A percentile compares a stretch with the other conserved stretches of the same genome.
Evolutionary conservation across 129 eudicot species (phyloP).

Genomic region (Pulicaria dysenterica): DNA sequence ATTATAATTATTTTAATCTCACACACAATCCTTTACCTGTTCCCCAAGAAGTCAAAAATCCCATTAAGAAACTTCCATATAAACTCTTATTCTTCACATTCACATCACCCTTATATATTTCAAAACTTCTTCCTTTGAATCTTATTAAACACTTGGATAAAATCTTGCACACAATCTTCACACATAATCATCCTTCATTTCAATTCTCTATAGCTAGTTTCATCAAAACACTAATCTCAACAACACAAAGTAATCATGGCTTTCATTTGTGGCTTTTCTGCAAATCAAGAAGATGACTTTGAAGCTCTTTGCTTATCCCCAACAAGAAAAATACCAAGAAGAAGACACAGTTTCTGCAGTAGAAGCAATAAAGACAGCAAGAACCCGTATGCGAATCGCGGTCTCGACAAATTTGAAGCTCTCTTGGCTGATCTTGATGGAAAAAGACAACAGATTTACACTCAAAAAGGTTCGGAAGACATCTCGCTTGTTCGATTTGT

Average conservation of each 20-base stretch:
- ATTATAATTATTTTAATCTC: background rate
- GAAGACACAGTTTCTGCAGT: slow-evolving; percentile 42
- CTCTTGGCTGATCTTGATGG: slow-evolving; percentile 54
- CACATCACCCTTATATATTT: slow-evolving; percentile 22
- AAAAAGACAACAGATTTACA: slow-evolving; percentile 48
- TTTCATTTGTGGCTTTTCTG: slow-evolving; percentile 44
- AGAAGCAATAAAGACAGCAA: slow-evolving; percentile 45
- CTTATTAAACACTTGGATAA: slow-evolving; percentile 27
- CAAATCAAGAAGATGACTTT: slow-evolving; percentile 34
- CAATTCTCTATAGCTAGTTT: slow-evolving; percentile 7
- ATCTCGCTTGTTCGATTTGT: slow-evolving; percentile 45
- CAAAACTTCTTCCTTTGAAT: slow-evolving; percentile 3
- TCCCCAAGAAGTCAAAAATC: slow-evolving; percentile 39
- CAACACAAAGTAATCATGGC: slow-evolving; percentile 22
- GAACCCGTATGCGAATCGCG: slow-evolving; percentile 49
- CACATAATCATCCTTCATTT: slow-evolving; percentile 11
- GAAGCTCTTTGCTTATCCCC: slow-evolving; percentile 32
- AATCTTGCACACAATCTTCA: slow-evolving; percentile 19
- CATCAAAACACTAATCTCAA: slow-evolving; percentile 6
- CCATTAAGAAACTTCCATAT: slow-evolving; percentile 31
- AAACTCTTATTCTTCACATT: background rate
- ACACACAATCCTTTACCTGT: slow-evolving; percentile 35
- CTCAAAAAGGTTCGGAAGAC: slow-evolving; percentile 51
- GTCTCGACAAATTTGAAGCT: slow-evolving; percentile 52
- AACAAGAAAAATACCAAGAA: slow-evolving; percentile 37